phyloP scores from a whole-genome alignment of 345 rosid species.

The Salix suchowensis region DNA sequence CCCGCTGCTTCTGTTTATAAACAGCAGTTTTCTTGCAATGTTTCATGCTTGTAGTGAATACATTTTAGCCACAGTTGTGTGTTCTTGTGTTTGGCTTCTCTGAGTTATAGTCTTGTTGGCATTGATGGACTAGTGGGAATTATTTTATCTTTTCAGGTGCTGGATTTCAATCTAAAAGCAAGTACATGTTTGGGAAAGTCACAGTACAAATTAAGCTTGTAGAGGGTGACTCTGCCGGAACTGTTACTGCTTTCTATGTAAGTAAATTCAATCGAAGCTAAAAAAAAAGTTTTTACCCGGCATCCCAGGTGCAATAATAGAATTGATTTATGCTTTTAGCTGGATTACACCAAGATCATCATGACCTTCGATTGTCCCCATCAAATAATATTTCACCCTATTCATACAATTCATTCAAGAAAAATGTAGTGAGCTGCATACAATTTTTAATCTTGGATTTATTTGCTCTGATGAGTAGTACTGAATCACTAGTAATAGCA shows the following conservation, averaged over 20 bases:
- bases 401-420: neutral
- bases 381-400: neutral
- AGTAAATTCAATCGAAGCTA: conserved; percentile 14
- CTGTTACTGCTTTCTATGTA: conserved; percentile 97
- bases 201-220: conserved; percentile 88
- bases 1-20: neutral
- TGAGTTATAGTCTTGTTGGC: neutral
- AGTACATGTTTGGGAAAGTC: conserved; percentile 89
- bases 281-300: neutral
- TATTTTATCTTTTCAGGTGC: conserved; percentile 50
- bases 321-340: conserved; percentile 18
- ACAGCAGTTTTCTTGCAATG: neutral
- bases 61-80: neutral
- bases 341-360: neutral
- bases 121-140: neutral
- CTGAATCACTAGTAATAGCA: neutral
- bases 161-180: conserved; percentile 88
- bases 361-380: conserved; percentile 3
- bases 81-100: neutral
- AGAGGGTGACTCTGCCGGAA: conserved; percentile 98
- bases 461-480: neutral
- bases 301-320: no score
- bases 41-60: neutral
- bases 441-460: conserved; percentile 8
- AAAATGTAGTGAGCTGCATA: neutral